Evolutionary conservation across 331 rosid genomes (phyloP).

Genomic region (Rhamnella rubrinervis): DNA sequence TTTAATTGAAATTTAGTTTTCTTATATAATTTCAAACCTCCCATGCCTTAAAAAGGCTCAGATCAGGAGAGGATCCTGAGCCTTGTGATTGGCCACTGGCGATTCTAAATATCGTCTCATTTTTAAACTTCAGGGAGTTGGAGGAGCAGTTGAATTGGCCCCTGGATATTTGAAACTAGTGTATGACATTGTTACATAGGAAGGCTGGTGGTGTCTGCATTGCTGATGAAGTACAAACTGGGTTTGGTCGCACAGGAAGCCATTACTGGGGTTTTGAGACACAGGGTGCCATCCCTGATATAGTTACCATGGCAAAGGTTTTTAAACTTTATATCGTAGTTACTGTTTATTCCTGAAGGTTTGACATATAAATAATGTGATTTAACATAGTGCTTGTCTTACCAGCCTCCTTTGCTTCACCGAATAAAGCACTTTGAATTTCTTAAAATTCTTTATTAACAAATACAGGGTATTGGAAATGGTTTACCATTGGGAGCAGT

Average conservation of each 20-base stretch:
- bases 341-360: background rate
- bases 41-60: too few species aligned
- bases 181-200: slow-evolving; percentile 71
- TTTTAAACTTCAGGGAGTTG: slow-evolving; percentile 63
- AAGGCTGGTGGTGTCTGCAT: slow-evolving; percentile 96
- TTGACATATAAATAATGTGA: background rate
- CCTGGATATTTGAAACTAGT: slow-evolving; percentile 87
- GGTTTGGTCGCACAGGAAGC: slow-evolving; percentile 95
- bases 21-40: too few species aligned
- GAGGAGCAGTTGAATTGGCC: slow-evolving; percentile 89
- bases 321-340: background rate
- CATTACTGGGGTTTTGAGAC: slow-evolving; percentile 96
- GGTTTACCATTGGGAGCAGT: slow-evolving; percentile 87
- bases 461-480: slow-evolving; percentile 76
- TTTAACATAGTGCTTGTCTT: background rate
- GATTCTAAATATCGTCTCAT: background rate
- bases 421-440: background rate
- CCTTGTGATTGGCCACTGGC: background rate
- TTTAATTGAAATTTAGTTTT: too few species aligned
- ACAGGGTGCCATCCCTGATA: slow-evolving; percentile 87
- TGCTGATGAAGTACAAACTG: slow-evolving; percentile 99
- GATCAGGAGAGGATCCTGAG: background rate
- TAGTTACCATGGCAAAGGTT: slow-evolving; percentile 99
- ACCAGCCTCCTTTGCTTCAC: background rate
- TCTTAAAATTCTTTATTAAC: slow-evolving; percentile 5